Conservation (phyloP, 768 basidiomycete species). For the Pulveroboletus sp. region DNA sequence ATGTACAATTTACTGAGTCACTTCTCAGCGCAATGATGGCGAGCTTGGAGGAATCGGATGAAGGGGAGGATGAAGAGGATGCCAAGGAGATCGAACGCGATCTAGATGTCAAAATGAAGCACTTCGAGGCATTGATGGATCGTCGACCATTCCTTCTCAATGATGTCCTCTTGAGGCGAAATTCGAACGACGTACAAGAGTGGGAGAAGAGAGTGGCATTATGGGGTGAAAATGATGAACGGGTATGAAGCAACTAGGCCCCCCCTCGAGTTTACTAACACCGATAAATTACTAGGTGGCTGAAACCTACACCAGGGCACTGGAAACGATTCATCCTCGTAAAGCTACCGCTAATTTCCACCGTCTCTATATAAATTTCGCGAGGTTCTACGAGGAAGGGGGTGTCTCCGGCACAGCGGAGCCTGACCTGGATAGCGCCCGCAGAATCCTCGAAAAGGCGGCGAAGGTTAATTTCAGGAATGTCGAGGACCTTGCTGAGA, state of each 20-base stretch:
- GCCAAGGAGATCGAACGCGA: constrained; percentile 76
- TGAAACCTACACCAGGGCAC: constrained; percentile 85
- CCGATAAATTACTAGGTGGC: constrained; percentile 55
- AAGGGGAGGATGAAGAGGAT: constrained; percentile 79
- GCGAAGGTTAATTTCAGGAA: constrained; percentile 87
- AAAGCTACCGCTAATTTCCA: constrained; percentile 90
- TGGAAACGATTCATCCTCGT: constrained; percentile 82
- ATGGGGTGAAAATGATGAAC: constrained; percentile 90
- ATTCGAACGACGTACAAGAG: constrained; percentile 97
- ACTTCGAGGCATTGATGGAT: constrained; percentile 93
- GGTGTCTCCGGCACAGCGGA: constrained; percentile 78
- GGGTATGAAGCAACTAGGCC: constrained; percentile 43
- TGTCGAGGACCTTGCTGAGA: constrained; percentile 97
- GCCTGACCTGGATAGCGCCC: constrained; percentile 74
- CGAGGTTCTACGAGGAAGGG: constrained; percentile 96
- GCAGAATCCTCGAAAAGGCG: constrained; percentile 91
- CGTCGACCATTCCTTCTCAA: constrained; percentile 94
- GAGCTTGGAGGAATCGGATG: constrained; percentile 71
- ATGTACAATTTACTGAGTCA: constrained; percentile 89
- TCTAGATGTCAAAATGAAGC: constrained; percentile 83
- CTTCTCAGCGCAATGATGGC: constrained; percentile 89
- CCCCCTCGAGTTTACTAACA: not conserved
- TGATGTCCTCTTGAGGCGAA: constrained; percentile 87
- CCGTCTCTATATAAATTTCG: constrained; percentile 89
- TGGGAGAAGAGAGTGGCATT: constrained; percentile 98